These are phyloP conservation scores for Penicillium odoratum DNA, from an alignment of 495 filamentous ascomycete genomes.

Conservation along the genomic window DNA sequence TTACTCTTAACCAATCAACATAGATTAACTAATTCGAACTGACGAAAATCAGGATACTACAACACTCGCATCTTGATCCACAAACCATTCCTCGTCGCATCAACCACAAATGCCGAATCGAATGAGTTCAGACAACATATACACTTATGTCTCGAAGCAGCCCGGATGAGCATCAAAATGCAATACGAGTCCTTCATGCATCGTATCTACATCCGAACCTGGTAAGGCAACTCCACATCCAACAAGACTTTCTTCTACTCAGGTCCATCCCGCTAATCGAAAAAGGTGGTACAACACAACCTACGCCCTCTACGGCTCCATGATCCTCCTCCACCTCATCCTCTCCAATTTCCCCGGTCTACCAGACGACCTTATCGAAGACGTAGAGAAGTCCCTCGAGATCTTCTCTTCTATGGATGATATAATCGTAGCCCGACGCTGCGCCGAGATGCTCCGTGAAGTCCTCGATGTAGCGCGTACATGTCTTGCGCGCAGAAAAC, in stretches of 20 bases:
- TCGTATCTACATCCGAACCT: conserved; percentile 30
- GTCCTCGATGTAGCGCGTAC: conserved; percentile 25
- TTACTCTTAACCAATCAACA: neutral
- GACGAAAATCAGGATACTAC: conserved; percentile 22
- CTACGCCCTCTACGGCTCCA: conserved; percentile 30
- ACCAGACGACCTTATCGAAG: conserved; percentile 18
- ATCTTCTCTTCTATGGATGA: conserved; percentile 31
- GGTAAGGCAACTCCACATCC: conserved; percentile 12
- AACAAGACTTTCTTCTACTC: neutral
- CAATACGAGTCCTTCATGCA: conserved; percentile 32
- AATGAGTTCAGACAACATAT: conserved; percentile 17
- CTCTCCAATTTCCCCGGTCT: conserved; percentile 13
- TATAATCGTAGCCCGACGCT: conserved; percentile 29
- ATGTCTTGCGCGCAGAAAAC: conserved; percentile 17
- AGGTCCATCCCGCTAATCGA: neutral
- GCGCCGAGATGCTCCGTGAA: conserved; percentile 28
- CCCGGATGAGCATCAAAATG: conserved; percentile 28
- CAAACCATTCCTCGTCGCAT: conserved; percentile 25
- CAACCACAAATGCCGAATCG: conserved; percentile 16
- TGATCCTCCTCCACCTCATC: conserved; percentile 22
- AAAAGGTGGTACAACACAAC: conserved; percentile 34
- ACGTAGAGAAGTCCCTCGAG: conserved; percentile 30
- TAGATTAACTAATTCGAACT: neutral
- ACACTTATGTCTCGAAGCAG: conserved; percentile 24
- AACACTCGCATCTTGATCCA: conserved; percentile 30